phyloP scores from a whole-genome alignment of 2,329 filamentous ascomycete genomes.

The Immersiporthe knoxdaviesiana region DNA sequence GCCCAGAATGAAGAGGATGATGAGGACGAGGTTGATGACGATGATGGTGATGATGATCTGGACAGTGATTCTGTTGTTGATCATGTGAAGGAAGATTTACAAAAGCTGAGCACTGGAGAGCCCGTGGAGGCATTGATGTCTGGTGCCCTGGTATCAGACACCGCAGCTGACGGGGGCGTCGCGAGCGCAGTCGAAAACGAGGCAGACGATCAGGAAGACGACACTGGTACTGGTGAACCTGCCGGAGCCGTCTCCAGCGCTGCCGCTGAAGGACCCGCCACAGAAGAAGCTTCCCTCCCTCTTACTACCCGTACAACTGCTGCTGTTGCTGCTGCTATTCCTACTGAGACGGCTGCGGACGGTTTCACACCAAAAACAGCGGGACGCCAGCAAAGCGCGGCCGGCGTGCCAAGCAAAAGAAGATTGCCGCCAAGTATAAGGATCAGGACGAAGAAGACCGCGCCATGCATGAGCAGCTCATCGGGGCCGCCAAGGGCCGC shows the following conservation, averaged over 20 bases:
- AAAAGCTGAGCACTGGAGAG: conserved; percentile 27
- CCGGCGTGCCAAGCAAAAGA: conserved; percentile 82
- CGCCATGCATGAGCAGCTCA: conserved; percentile 77
- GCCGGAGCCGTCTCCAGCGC: conserved; percentile 40
- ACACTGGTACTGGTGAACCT: conserved; percentile 19
- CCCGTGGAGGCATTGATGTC: conserved; percentile 26
- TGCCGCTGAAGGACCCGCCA: conserved; percentile 28
- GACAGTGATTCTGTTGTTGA: conserved; percentile 23
- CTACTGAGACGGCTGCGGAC: conserved; percentile 35
- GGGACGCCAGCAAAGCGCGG: conserved; percentile 63
- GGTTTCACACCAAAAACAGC: conserved; percentile 46
- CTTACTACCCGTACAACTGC: conserved; percentile 17
- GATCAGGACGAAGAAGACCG: conserved; percentile 95
- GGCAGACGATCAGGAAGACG: not conserved
- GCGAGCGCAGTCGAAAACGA: not conserved
- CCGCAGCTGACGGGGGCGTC: conserved; percentile 3
- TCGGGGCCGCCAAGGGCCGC: conserved; percentile 73
- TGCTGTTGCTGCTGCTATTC: conserved; percentile 31
- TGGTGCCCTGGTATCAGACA: conserved; percentile 21
- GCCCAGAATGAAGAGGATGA: conserved; percentile 24
- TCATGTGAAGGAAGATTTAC: conserved; percentile 28
- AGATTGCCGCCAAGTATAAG: conserved; percentile 86
- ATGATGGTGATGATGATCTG: conserved; percentile 17
- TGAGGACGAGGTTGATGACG: conserved; percentile 29
- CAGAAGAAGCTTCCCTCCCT: conserved; percentile 27